Evolutionary conservation across 1,139 yeast genomes (phyloP), one percentile per base, ranked within the genome.

Genomic region (Magnusiomyces starmeri): DNA sequence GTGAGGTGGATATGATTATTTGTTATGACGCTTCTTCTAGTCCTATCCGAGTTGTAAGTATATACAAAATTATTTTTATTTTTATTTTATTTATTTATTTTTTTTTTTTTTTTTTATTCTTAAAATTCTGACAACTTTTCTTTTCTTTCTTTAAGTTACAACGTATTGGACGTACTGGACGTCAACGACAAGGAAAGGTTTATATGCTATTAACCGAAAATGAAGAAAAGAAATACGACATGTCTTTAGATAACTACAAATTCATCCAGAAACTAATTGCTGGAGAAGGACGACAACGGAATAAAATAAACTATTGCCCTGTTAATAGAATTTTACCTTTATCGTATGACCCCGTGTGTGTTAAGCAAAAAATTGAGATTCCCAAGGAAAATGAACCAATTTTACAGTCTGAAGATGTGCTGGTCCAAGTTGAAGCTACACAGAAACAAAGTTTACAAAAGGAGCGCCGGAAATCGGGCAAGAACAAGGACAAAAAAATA

Each of bases 161-260:
- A 66, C 74, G 99, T 60, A 87, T 94, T 94, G 99, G 99, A 32
- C 81, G 99, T 70, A 94, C 99, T 0, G 99, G 98, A 16, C 83
- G 99, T 70, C 87, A 88, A 63, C 74, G 97, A 59, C 88, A 85
- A 59, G 99, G 99, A 46, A 78, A 77, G 55, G 87, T 92, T 2
- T 71, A 87, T n/a, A 70, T 90, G 52, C 70, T 94, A 16, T 81
- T 90, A 62, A 80, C 96, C 6, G 79, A 84, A 16, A 82, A 82
- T 58, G 99, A 94, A 66, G 81, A 85, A 54, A 63, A 70, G 7
- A 92, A 90, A 62, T 86, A 87, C 63, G 88, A 85, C 51, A 81
- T 82, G 59, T 92, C 98, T 0, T 81, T 88, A 84, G 84, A 77
- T 34, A 94, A 89, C 27, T 92, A 94, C 66, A 81, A 80, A 54